Evolutionary conservation across 2,329 filamentous ascomycete genomes (phyloP).

Genomic region (Fusarium tjaetaba): DNA sequence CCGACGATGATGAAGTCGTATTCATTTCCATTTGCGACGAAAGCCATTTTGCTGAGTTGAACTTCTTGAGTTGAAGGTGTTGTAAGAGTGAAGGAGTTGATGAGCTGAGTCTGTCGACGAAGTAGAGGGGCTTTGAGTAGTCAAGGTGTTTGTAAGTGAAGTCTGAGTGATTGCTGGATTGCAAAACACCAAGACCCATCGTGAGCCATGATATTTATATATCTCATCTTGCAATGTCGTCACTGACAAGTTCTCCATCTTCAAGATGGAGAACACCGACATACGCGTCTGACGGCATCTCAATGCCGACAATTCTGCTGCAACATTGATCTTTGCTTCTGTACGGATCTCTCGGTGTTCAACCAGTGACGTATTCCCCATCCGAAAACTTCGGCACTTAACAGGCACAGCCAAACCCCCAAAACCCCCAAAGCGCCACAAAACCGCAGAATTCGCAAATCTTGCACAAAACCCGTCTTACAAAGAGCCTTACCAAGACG

Average conservation of each 20-base stretch:
- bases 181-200: neutral
- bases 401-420: neutral
- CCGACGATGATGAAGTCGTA: constrained; percentile 3
- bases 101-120: neutral
- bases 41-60: neutral
- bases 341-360: constrained; percentile 1
- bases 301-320: neutral
- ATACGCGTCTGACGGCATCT: neutral
- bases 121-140: neutral
- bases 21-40: constrained; percentile 1
- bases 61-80: neutral
- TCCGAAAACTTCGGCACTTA: neutral
- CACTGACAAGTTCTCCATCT: neutral
- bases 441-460: neutral
- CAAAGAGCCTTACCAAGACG: neutral
- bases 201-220: neutral
- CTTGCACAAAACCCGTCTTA: neutral
- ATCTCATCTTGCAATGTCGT: neutral
- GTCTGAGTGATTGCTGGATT: neutral
- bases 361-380: neutral
- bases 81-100: neutral
- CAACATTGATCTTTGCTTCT: neutral
- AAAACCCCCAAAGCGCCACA: neutral
- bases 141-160: neutral
- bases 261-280: neutral